Evolutionary conservation across 495 filamentous ascomycete genomes (phyloP), one percentile per base, ranked within the genome.

Genomic region (Filosporella fistucella): DNA sequence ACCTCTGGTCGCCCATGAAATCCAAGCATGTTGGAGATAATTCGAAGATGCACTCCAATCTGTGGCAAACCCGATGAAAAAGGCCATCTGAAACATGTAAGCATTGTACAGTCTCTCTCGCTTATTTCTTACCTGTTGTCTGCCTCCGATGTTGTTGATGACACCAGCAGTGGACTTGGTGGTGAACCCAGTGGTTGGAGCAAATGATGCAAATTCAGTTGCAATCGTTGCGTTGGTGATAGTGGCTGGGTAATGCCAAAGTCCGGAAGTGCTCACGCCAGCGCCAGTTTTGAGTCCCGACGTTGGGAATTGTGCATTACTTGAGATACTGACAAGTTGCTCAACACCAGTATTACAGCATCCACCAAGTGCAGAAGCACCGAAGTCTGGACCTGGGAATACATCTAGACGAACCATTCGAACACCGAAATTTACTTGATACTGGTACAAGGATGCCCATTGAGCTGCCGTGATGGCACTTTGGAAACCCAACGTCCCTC

Each of bases 21-120:
- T 80, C 74, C 75, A 81, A n/a, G 74, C 74, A 61, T 84, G 80
- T 59, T 80, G 76, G 48, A 82, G 58, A 47, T 67, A 76, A 55
- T 68, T 80, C 54, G 71, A 76, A 8, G 76, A 68, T 12, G 65
- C 57, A 49, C 72, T 71, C 78, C 79, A 82, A 44, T 68, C 70
- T 6, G 74, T 73, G 28, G 76, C 75, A 47, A 74, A 77, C 14
- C 58, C 55, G 30, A 76, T 71, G 63, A 80, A 81, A 63, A 78
- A 81, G 0, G 71, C 78, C 78, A 82, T 79, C 59, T 84, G 75
- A 62, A 14, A 14, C 5, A 3, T 29, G 14, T 32, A 5, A 34
- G 24, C 76, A 81, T 72, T 71, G 68, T 64, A 78, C 77, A 64
- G 77, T 13, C 16, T 21, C 4, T 21, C 16, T 16, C 7, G n/a